Base-by-base conservation (phyloP, 495 filamentous ascomycete species). In the Cercophora sp. region DNA sequence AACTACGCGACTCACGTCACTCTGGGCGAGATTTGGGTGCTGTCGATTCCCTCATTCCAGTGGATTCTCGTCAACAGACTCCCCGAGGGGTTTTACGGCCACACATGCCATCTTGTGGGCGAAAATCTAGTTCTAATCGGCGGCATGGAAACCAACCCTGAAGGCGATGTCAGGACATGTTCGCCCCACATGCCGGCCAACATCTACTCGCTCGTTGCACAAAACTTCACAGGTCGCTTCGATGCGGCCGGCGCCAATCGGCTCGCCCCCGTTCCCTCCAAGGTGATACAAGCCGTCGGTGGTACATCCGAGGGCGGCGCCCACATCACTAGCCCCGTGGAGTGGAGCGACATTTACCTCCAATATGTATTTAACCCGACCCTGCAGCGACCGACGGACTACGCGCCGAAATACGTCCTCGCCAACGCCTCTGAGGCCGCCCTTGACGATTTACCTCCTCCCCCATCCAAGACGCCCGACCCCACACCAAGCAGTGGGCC, bases 61-160 rank as follows among this genome's bases (percentile, higher is more conserved):
- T 57, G 55, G 55, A 27, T 45, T 19, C 48, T 57, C 25, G 42
- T 48, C 16, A 48, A 53, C 50, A 39, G 49, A 0, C 19, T 24
- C 23, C 24, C 32, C 9, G 51, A 48, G 4, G 55, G 49, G 19
- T 32, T 57, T 9, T 57, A 53, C 29, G 55, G 55, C 27, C 55
- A 57, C 44, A 57, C 55, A 2, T 57, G 55, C 35, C 55, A 57
- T 31, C 49, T 27, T 18, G 36, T 57, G 13, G 55, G 55, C 19
- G 55, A 57, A 22, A 57, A 57, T 15, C 55, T 57, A n/a, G 40
- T 57, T 1, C 22, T 56, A 1, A 27, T 56, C 27, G 53, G 53
- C n/a, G 53, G 53, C 1, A 55, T 55, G 52, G 19, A 47, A 13
- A 57, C 49, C n/a, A 19, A 27, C 9, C 16, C 23, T n/a, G 19